Evolutionary conservation across 768 basidiomycete species (phyloP).

Genomic region (Pulveroboletus sp.): DNA sequence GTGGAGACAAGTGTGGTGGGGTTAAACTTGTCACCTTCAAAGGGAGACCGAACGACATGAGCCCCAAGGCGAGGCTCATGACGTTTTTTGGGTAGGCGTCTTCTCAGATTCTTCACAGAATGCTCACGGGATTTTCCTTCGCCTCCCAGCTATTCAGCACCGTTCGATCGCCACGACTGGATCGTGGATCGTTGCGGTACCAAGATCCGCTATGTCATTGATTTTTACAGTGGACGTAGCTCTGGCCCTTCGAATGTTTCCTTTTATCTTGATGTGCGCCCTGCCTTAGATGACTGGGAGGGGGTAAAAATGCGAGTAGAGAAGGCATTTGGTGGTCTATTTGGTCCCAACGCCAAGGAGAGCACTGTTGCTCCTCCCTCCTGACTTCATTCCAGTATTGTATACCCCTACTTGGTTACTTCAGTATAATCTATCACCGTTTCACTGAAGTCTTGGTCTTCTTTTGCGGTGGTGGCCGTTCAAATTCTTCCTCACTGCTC

Average conservation of each 20-base stretch:
- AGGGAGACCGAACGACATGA: slow-evolving; percentile 77
- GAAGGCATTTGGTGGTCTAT: slow-evolving; percentile 46
- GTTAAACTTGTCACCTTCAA: slow-evolving; percentile 85
- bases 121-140: neutral
- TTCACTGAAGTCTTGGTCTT: slow-evolving; percentile 50
- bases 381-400: slow-evolving; percentile 5
- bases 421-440: slow-evolving; percentile 30
- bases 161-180: slow-evolving; percentile 99
- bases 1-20: slow-evolving; percentile 79
- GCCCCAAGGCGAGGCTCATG: slow-evolving; percentile 77
- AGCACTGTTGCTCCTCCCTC: slow-evolving; percentile 17
- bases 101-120: neutral
- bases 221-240: slow-evolving; percentile 88
- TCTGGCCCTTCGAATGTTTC: slow-evolving; percentile 53
- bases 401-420: slow-evolving; percentile 13
- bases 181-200: slow-evolving; percentile 89
- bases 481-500: slow-evolving; percentile 46
- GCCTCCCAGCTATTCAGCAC: slow-evolving; percentile 72
- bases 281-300: slow-evolving; percentile 93
- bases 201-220: slow-evolving; percentile 90
- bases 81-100: slow-evolving; percentile 76
- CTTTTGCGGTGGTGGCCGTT: slow-evolving; percentile 46
- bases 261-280: slow-evolving; percentile 92
- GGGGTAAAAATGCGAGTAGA: slow-evolving; percentile 79
- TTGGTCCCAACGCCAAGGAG: slow-evolving; percentile 21